These are phyloP conservation scores for Erodium moschatum DNA, from an alignment of 441 rosid species.

Conservation along the genomic window DNA sequence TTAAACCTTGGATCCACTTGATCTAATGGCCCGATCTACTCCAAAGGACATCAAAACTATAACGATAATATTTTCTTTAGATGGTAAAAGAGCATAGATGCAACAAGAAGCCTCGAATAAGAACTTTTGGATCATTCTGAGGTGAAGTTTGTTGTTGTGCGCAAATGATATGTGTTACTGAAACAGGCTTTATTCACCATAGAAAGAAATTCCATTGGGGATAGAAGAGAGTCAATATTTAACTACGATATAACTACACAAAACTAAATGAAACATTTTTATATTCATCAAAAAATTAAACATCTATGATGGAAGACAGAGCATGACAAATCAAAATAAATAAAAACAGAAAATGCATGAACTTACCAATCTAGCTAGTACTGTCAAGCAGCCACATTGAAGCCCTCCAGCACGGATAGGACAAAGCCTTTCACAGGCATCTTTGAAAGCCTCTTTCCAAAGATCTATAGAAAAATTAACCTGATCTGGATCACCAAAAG, in stretches of 20 bases:
- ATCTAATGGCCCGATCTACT: neutral
- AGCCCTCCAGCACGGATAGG: slow-evolving; percentile 90
- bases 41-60: neutral
- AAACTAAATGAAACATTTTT: no score
- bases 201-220: neutral
- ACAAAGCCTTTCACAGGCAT: slow-evolving; percentile 92
- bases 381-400: slow-evolving; percentile 76
- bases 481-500: slow-evolving; percentile 49
- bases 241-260: no score
- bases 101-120: neutral
- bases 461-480: slow-evolving; percentile 64
- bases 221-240: no score
- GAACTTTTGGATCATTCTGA: slow-evolving; percentile 7
- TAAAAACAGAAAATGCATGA: slow-evolving; percentile 1
- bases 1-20: neutral
- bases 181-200: neutral
- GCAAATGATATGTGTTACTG: neutral
- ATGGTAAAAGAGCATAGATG: neutral
- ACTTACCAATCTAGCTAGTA: slow-evolving; percentile 71
- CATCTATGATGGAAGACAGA: neutral
- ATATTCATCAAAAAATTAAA: neutral
- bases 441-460: slow-evolving; percentile 91
- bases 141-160: neutral
- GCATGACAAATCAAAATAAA: neutral
- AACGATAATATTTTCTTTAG: neutral